Evolutionary conservation across 805 yeast genomes (phyloP).

Genomic region (Candida koratica): DNA sequence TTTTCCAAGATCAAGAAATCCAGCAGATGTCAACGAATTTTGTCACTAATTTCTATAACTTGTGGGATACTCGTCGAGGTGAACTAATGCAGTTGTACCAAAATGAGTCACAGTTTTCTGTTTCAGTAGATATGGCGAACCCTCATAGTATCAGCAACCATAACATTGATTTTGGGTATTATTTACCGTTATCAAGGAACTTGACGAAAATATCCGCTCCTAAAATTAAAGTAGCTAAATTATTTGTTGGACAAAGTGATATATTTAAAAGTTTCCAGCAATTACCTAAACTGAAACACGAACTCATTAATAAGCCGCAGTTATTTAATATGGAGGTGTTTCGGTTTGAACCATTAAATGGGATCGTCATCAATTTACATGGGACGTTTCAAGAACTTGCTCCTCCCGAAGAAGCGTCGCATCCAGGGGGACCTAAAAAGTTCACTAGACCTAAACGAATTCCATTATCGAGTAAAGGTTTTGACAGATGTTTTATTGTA

Average conservation of each 20-base stretch:
- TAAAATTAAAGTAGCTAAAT: constrained; percentile 52
- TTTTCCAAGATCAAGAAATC: constrained; percentile 74
- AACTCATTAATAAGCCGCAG: constrained; percentile 56
- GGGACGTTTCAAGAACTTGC: constrained; percentile 76
- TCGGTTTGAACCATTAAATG: constrained; percentile 66
- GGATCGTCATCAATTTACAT: constrained; percentile 75
- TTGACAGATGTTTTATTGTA: constrained; percentile 82
- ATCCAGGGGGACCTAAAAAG: constrained; percentile 14
- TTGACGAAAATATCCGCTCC: constrained; percentile 56
- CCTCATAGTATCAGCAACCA: constrained; percentile 35
- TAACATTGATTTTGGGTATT: constrained; percentile 51
- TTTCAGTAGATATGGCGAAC: constrained; percentile 68
- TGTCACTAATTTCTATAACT: constrained; percentile 64
- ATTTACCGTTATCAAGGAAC: constrained; percentile 73
- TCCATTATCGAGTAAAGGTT: constrained; percentile 60
- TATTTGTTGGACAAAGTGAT: constrained; percentile 65
- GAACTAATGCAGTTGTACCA: constrained; percentile 74
- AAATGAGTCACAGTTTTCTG: constrained; percentile 77
- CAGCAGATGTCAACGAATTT: constrained; percentile 74
- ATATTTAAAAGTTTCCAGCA: constrained; percentile 59
- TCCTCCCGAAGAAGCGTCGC: constrained; percentile 42
- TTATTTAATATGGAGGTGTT: constrained; percentile 75
- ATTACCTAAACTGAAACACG: constrained; percentile 78
- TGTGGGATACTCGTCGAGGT: constrained; percentile 78
- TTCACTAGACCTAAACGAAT: constrained; percentile 27